Conservation (phyloP, 106 monocot genomes). For the Apostasia shenzhenica region DNA sequence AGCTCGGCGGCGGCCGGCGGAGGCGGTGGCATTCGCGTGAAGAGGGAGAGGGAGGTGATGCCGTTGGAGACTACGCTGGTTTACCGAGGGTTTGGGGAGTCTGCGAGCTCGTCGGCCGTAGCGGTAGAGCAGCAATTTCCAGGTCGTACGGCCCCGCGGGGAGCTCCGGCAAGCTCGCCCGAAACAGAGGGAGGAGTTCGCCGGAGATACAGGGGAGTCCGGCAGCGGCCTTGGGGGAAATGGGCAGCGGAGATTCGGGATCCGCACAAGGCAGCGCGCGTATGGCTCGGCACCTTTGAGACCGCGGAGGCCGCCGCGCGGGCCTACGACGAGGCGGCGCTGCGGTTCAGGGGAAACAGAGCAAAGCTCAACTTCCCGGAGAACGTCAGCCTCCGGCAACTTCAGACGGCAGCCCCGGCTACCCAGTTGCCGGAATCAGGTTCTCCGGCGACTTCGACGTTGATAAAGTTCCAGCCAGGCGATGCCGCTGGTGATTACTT, state of each 20-base stretch:
- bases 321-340: constrained; percentile 58
- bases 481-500: constrained; percentile 10
- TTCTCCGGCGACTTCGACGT: constrained; percentile 9
- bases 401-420: neutral
- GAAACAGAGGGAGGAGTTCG: constrained; percentile 10
- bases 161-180: neutral
- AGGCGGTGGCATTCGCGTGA: constrained; percentile 4
- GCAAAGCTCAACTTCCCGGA: constrained; percentile 69
- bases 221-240: constrained; percentile 70
- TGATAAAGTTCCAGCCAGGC: neutral
- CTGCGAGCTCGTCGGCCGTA: neutral
- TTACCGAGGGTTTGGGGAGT: constrained; percentile 13
- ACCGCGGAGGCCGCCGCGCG: constrained; percentile 60
- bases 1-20: neutral
- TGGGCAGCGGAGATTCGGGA: constrained; percentile 75
- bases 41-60: constrained; percentile 21
- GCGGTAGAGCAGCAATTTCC: neutral
- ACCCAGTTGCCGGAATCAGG: neutral
- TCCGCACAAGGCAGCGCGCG: constrained; percentile 54
- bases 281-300: constrained; percentile 72
- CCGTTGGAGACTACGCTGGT: neutral
- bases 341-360: constrained; percentile 46
- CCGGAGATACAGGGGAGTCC: constrained; percentile 48
- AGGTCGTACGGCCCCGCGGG: neutral
- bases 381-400: constrained; percentile 3